phyloP scores from a whole-genome alignment of 2,329 filamentous ascomycete genomes.

The Phyllosticta ampelicida region DNA sequence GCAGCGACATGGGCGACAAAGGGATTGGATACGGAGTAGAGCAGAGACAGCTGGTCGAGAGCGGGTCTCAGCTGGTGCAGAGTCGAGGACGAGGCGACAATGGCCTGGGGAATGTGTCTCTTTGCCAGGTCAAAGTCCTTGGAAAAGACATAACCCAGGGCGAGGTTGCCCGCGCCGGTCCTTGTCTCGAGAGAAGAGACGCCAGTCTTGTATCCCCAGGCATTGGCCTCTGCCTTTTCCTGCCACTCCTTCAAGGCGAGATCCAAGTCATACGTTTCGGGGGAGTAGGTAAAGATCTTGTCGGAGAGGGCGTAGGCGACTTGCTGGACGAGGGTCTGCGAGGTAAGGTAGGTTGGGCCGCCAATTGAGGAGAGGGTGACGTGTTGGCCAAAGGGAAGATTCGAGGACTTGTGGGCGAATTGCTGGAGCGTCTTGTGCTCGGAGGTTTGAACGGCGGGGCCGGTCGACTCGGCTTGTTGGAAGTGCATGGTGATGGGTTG shows the following conservation, averaged over 20 bases:
- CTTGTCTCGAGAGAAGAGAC: conserved; percentile 78
- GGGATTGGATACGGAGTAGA: conserved; percentile 86
- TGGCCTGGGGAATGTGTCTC: conserved; percentile 80
- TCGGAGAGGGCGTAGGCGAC: conserved; percentile 91
- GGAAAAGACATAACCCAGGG: conserved; percentile 94
- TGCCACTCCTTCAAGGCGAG: conserved; percentile 72
- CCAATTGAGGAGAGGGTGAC: conserved; percentile 51
- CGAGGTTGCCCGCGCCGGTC: conserved; percentile 78
- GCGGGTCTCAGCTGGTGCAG: conserved; percentile 70
- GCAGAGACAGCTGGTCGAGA: conserved; percentile 80
- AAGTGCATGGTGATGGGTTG: conserved; percentile 24
- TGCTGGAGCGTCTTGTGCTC: conserved; percentile 18
- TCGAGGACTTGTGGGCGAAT: conserved; percentile 36
- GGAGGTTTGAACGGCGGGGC: conserved; percentile 21
- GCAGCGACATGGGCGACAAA: conserved; percentile 89
- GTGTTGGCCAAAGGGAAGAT: conserved; percentile 43
- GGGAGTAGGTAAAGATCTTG: conserved; percentile 95
- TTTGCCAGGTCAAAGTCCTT: conserved; percentile 90
- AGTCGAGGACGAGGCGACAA: conserved; percentile 76
- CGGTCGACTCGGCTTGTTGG: conserved; percentile 27
- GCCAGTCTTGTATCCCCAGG: conserved; percentile 67
- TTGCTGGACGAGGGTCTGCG: conserved; percentile 89
- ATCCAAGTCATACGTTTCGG: conserved; percentile 86
- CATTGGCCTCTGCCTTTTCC: conserved; percentile 58
- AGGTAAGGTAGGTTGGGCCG: conserved; percentile 85